Percentiles rank a stretch among this genome's conserved stretches.
phyloP scores from a whole-genome alignment of 2,329 filamentous ascomycete species.

The Biscogniauxia sp. region DNA sequence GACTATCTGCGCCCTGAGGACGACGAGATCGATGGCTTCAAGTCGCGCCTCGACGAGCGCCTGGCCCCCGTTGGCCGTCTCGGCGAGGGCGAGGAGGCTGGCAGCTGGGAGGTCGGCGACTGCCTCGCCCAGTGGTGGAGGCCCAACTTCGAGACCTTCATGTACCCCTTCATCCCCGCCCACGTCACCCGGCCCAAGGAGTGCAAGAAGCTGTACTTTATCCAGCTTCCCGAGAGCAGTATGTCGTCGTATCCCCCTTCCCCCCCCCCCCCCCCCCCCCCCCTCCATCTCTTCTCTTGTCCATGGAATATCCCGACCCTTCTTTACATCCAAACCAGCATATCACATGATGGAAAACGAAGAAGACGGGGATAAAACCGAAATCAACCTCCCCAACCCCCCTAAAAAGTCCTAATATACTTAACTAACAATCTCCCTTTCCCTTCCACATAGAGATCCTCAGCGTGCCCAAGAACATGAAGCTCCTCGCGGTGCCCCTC shows the following conservation, averaged over 20 bases:
- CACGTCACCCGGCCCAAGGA: conserved; percentile 97
- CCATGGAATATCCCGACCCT: too few species aligned
- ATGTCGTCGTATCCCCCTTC: conserved; percentile 36
- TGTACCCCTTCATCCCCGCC: conserved; percentile 97
- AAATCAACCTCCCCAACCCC: conserved; percentile 18
- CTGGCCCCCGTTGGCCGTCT: conserved; percentile 87
- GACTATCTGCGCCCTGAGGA: conserved; percentile 90
- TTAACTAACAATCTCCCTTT: too few species aligned
- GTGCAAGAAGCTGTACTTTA: conserved; percentile 98
- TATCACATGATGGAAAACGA: background rate
- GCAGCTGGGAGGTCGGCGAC: conserved; percentile 92
- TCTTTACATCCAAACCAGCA: background rate
- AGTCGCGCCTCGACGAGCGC: conserved; percentile 84
- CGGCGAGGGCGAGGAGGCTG: conserved; percentile 77
- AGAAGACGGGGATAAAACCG: background rate
- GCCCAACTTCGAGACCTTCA: conserved; percentile 98
- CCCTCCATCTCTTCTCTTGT: too few species aligned
- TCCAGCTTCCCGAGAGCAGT: conserved; percentile 91
- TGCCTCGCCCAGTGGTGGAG: conserved; percentile 98
- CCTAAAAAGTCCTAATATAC: background rate
- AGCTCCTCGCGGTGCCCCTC: conserved; percentile 90
- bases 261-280: background rate
- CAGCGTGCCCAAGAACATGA: conserved; percentile 99
- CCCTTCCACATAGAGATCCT: conserved; percentile 67
- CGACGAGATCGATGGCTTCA: conserved; percentile 94